Evolutionary conservation across 768 basidiomycete species (phyloP).

Genomic region (Suillus tomentosus): DNA sequence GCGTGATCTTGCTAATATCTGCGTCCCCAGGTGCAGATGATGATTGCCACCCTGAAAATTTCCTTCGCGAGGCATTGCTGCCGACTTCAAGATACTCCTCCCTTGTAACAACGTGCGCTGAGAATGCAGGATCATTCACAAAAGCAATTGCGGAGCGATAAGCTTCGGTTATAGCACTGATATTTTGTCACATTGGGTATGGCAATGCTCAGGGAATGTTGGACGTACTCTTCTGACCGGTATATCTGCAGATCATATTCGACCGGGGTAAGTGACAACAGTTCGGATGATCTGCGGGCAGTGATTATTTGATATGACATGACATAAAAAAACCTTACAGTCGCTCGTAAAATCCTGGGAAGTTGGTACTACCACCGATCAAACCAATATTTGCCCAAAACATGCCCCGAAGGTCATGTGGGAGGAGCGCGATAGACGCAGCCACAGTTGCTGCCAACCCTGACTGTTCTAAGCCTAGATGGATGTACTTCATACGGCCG

Average conservation of each 20-base stretch:
- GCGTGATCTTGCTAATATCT: slow-evolving; percentile 26
- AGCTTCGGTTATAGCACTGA: slow-evolving; percentile 66
- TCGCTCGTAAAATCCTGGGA: slow-evolving; percentile 72
- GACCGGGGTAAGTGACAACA: slow-evolving; percentile 80
- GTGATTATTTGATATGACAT: slow-evolving; percentile 13
- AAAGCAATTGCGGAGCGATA: slow-evolving; percentile 64
- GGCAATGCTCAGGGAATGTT: slow-evolving; percentile 14
- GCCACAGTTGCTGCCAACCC: slow-evolving; percentile 80
- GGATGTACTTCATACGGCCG: slow-evolving; percentile 13
- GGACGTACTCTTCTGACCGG: slow-evolving; percentile 70
- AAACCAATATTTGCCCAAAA: slow-evolving; percentile 95
- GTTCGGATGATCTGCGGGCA: slow-evolving; percentile 60
- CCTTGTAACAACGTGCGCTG: slow-evolving; percentile 61
- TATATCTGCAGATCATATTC: slow-evolving; percentile 77
- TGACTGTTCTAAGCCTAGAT: slow-evolving; percentile 72
- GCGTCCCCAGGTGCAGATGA: slow-evolving; percentile 20
- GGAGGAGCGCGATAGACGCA: slow-evolving; percentile 72
- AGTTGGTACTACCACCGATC: slow-evolving; percentile 80
- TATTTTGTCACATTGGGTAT: slow-evolving; percentile 17
- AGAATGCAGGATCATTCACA: slow-evolving; percentile 52
- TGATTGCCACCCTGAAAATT: slow-evolving; percentile 66
- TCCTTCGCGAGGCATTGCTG: slow-evolving; percentile 70
- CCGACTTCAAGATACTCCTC: slow-evolving; percentile 88
- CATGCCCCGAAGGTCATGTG: slow-evolving; percentile 84
- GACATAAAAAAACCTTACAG: slow-evolving; percentile 54